Evolutionary conservation across 495 filamentous ascomycete species (phyloP).

Genomic region (Lentithecium fluviatile): DNA sequence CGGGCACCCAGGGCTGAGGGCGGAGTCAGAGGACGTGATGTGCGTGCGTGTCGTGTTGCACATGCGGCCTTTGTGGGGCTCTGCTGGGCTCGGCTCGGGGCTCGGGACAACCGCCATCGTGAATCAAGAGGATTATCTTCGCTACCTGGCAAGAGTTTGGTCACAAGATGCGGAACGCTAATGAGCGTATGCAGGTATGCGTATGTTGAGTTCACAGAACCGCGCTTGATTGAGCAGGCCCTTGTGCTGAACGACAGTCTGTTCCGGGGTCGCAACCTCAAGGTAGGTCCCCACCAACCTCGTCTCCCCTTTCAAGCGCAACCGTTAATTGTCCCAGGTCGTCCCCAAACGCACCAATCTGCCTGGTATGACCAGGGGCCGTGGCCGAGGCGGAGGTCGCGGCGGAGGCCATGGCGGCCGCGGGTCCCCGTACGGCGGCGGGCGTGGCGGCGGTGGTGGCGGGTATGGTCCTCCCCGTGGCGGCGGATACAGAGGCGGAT

Average conservation of each 20-base stretch:
- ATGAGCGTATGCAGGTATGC: slow-evolving; percentile 72
- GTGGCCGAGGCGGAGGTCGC: slow-evolving; percentile 72
- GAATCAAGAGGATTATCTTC: slow-evolving; percentile 28
- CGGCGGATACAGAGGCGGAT: slow-evolving; percentile 56
- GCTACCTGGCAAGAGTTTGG: slow-evolving; percentile 54
- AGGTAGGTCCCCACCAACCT: slow-evolving; percentile 55
- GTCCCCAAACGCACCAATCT: slow-evolving; percentile 97
- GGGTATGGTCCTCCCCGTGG: slow-evolving; percentile 36
- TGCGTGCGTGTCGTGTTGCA: too few relatives aligned
- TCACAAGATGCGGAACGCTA: slow-evolving; percentile 53
- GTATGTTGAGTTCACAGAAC: slow-evolving; percentile 98
- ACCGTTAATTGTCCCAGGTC: slow-evolving; percentile 54
- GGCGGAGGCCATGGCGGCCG: slow-evolving; percentile 55
- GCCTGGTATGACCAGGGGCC: slow-evolving; percentile 75
- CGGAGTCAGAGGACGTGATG: too few relatives aligned
- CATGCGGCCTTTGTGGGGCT: too few relatives aligned
- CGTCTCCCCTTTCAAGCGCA: slow-evolving; percentile 1
- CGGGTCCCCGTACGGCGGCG: slow-evolving; percentile 49
- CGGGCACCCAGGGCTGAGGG: not conserved
- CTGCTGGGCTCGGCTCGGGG: too few relatives aligned
- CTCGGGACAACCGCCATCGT: too few relatives aligned
- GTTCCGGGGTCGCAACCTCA: slow-evolving; percentile 90
- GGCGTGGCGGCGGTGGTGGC: slow-evolving; percentile 51
- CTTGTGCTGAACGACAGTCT: slow-evolving; percentile 95
- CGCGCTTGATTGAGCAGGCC: slow-evolving; percentile 86